Evolutionary conservation across 2,329 filamentous ascomycete species (phyloP).

Genomic region (Tolypocladium tundrense): DNA sequence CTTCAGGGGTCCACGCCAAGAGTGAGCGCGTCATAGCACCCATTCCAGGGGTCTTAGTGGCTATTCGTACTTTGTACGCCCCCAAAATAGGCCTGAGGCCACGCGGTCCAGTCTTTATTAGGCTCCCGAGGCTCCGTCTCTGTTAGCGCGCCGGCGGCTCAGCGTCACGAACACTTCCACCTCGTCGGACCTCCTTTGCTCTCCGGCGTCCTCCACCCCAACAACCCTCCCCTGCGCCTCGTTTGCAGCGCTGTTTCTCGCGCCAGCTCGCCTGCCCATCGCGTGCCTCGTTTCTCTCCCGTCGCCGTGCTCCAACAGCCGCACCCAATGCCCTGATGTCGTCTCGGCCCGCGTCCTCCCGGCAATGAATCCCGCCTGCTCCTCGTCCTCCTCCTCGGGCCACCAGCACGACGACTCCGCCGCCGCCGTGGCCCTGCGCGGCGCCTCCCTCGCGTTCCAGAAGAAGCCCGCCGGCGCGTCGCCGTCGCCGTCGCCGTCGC

Average conservation of each 20-base stretch:
- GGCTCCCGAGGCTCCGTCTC: too few relatives aligned
- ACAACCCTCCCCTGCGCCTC: not conserved
- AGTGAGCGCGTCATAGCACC: too few relatives aligned
- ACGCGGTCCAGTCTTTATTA: too few relatives aligned
- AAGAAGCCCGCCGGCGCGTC: conserved; percentile 16
- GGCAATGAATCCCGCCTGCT: conserved; percentile 25
- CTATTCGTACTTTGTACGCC: too few relatives aligned
- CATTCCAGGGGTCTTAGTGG: too few relatives aligned
- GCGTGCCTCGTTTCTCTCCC: too few relatives aligned
- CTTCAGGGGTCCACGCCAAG: too few relatives aligned
- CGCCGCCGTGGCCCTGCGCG: conserved; percentile 37
- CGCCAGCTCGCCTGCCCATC: not conserved
- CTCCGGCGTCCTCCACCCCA: not conserved
- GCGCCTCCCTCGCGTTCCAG: conserved; percentile 45
- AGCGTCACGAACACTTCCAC: not conserved
- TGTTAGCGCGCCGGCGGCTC: not conserved
- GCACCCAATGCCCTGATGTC: conserved; percentile 6
- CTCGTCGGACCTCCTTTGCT: too few relatives aligned
- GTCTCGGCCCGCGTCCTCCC: conserved; percentile 3
- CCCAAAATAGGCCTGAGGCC: too few relatives aligned
- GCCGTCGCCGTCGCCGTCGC: conserved; percentile 2
- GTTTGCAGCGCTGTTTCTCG: not conserved
- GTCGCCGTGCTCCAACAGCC: not conserved
- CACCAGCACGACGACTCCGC: conserved; percentile 24
- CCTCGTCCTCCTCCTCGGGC: conserved; percentile 14